phyloP scores from a whole-genome alignment of 2,329 filamentous ascomycete genomes.

The Scedosporium minutisporum region DNA sequence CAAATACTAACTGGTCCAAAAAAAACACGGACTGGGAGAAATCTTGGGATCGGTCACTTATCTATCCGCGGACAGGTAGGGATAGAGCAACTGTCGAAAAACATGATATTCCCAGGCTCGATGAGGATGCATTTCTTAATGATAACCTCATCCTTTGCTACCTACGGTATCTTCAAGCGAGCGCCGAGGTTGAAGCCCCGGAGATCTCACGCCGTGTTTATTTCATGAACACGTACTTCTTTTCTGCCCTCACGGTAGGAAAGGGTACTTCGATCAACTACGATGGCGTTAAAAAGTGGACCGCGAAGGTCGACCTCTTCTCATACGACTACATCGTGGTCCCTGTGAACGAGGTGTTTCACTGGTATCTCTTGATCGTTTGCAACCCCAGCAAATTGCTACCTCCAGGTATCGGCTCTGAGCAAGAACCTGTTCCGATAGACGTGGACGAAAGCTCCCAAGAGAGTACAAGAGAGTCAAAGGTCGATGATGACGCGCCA shows the following conservation, averaged over 20 bases:
- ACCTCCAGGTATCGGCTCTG: conserved; percentile 9
- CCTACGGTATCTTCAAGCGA: conserved; percentile 60
- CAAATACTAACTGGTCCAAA: conserved; percentile 33
- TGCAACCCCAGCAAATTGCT: conserved; percentile 70
- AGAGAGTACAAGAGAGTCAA: neutral
- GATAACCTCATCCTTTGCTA: conserved; percentile 90
- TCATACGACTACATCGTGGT: conserved; percentile 82
- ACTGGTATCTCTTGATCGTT: conserved; percentile 95
- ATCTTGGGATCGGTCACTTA: conserved; percentile 47
- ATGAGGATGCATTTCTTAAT: conserved; percentile 81
- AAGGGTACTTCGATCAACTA: conserved; percentile 59
- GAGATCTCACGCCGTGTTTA: conserved; percentile 58
- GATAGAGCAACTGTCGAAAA: conserved; percentile 58
- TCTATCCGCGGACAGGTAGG: conserved; percentile 49
- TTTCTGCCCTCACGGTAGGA: conserved; percentile 59
- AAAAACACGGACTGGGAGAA: conserved; percentile 40
- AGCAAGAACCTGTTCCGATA: conserved; percentile 3
- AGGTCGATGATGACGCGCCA: neutral
- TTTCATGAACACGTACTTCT: conserved; percentile 92
- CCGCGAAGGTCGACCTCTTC: conserved; percentile 74
- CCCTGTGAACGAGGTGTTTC: conserved; percentile 75
- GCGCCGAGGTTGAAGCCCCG: conserved; percentile 43
- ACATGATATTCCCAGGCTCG: conserved; percentile 65
- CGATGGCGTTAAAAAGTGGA: conserved; percentile 79
- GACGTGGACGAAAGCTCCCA: neutral